Evolutionary conservation across 2,329 filamentous ascomycete genomes (phyloP).

Genomic region (Orbilia quercus): DNA sequence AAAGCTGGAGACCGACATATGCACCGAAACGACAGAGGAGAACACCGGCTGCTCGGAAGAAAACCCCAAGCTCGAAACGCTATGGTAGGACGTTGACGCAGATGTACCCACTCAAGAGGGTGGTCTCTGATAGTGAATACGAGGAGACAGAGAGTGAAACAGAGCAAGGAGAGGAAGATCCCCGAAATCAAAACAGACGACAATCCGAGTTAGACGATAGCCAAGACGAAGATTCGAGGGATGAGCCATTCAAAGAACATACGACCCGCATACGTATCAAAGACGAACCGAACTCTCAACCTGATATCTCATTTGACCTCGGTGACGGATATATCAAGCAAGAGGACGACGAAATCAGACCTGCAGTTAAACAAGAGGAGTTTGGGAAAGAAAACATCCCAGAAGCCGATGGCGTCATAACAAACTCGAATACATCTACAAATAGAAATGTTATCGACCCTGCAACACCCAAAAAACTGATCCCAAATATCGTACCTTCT

Average conservation of each 20-base stretch:
- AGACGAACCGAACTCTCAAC: slow-evolving; percentile 33
- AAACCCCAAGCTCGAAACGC: background rate
- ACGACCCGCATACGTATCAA: slow-evolving; percentile 14
- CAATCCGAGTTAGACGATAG: slow-evolving; percentile 3
- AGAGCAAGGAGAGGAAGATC: slow-evolving; percentile 9
- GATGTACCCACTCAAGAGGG: slow-evolving; percentile 33
- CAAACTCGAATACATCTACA: background rate
- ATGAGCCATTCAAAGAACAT: slow-evolving; percentile 11
- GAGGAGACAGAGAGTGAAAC: slow-evolving; percentile 26
- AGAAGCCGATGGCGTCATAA: background rate
- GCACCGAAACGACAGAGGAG: slow-evolving; percentile 32
- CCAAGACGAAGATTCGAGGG: slow-evolving; percentile 4
- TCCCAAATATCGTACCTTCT: slow-evolving; percentile 35
- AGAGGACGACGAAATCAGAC: slow-evolving; percentile 14
- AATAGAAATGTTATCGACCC: background rate
- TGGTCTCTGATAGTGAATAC: slow-evolving; percentile 33
- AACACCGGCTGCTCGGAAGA: slow-evolving; percentile 10
- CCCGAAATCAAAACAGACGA: background rate
- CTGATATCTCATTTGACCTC: slow-evolving; percentile 17
- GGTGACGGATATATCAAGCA: slow-evolving; percentile 26
- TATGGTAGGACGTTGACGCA: slow-evolving; percentile 38
- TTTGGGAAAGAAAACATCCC: slow-evolving; percentile 13
- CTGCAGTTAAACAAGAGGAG: background rate
- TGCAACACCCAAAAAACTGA: slow-evolving; percentile 36
- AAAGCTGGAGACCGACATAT: slow-evolving; percentile 34